Evolutionary conservation across 2,329 filamentous ascomycete species (phyloP).

Genomic region (Alternaria angustiovoidea): DNA sequence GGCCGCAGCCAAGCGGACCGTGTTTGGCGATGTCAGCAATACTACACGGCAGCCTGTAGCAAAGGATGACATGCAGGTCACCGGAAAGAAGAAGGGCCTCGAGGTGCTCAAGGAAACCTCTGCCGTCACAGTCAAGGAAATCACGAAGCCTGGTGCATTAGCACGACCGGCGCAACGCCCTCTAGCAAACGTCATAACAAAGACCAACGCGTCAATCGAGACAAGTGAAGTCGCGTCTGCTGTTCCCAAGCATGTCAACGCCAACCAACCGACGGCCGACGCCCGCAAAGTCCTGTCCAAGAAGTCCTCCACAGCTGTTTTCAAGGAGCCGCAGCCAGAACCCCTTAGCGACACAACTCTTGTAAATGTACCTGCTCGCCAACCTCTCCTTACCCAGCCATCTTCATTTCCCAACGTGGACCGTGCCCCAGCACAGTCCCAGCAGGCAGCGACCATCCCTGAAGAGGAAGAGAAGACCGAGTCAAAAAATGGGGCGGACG

Average conservation of each 20-base stretch:
- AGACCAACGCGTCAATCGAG: conserved; percentile 28
- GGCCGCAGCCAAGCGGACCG: conserved; percentile 75
- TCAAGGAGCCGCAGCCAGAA: conserved; percentile 57
- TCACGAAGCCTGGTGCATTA: conserved; percentile 56
- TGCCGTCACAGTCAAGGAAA: conserved; percentile 46
- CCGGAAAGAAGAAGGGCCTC: conserved; percentile 51
- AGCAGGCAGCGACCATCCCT: conserved; percentile 26
- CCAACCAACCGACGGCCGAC: conserved; percentile 47
- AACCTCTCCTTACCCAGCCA: conserved; percentile 31
- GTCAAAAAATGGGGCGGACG: conserved; percentile 32
- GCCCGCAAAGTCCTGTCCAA: conserved; percentile 60
- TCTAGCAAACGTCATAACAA: conserved; percentile 41
- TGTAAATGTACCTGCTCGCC: conserved; percentile 31
- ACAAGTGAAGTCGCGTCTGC: conserved; percentile 27
- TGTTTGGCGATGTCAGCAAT: conserved; percentile 85
- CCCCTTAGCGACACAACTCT: conserved; percentile 23
- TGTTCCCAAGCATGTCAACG: conserved; percentile 36
- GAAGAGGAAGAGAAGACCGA: conserved; percentile 23
- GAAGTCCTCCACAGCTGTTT: conserved; percentile 60
- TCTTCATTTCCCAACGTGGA: conserved; percentile 35
- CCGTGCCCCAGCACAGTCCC: conserved; percentile 28
- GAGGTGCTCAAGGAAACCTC: conserved; percentile 46
- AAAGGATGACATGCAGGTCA: conserved; percentile 66
- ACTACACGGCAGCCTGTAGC: conserved; percentile 54
- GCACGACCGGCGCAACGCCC: conserved; percentile 70